Percentiles rank a stretch among this genome's conserved stretches.
Evolutionary conservation across 306 rosid genomes (phyloP).

Genomic region (Glycine soja): DNA sequence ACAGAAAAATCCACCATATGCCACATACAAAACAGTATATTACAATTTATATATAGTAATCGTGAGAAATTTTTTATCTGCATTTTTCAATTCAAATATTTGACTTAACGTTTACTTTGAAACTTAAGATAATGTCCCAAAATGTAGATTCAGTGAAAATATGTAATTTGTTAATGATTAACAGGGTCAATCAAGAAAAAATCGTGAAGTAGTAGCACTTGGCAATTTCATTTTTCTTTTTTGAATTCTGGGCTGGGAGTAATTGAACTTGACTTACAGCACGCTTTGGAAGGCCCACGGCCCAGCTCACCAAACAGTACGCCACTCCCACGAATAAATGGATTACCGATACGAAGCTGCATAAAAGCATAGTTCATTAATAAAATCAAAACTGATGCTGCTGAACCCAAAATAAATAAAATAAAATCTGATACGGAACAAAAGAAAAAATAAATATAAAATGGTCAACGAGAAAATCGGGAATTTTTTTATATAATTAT

Average conservation of each 20-base stretch:
- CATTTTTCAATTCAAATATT: slow-evolving; percentile 6
- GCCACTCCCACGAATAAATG: slow-evolving; percentile 89
- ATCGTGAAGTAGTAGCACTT: not conserved
- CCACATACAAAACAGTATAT: slow-evolving; percentile 12
- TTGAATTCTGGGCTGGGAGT: slow-evolving; percentile 56
- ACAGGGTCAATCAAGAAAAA: not conserved
- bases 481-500: not conserved
- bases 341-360: slow-evolving; percentile 90
- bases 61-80: not conserved
- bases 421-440: too few species aligned
- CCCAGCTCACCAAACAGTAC: slow-evolving; percentile 84
- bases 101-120: not conserved
- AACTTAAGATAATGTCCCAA: not conserved
- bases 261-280: slow-evolving; percentile 66
- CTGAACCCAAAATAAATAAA: too few species aligned
- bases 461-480: not conserved
- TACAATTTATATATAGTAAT: not conserved
- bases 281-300: slow-evolving; percentile 90
- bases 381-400: not conserved
- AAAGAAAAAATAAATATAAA: not conserved
- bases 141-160: slow-evolving; percentile 1
- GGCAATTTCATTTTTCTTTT: not conserved
- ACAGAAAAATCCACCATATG: slow-evolving; percentile 36
- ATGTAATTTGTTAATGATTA: slow-evolving; percentile 12
- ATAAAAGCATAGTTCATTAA: slow-evolving; percentile 29